Conservation (phyloP, 306 rosid genomes). For the Vigna unguiculata region DNA sequence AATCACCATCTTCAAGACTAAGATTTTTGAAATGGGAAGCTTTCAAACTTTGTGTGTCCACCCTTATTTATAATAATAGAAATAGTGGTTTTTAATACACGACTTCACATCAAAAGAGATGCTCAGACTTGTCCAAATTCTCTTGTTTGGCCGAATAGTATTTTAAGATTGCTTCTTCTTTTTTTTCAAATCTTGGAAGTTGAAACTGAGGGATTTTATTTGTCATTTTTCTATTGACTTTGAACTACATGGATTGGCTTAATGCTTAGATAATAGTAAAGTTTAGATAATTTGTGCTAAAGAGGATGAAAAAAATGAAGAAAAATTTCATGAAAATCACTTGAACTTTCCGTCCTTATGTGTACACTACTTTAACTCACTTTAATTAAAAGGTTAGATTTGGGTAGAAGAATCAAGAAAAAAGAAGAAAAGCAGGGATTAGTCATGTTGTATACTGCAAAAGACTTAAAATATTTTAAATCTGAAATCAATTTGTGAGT, state of each 20-base stretch:
- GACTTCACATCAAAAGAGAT: conserved; percentile 3
- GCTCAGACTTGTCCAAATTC: conserved; percentile 25
- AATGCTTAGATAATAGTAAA: background rate
- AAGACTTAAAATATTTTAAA: background rate
- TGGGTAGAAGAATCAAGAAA: conserved; percentile 1
- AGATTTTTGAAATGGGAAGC: background rate
- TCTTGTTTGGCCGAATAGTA: background rate
- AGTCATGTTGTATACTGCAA: conserved; percentile 1
- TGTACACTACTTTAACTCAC: conserved; percentile 30
- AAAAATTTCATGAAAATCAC: conserved; percentile 37
- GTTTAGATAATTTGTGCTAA: background rate
- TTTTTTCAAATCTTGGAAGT: background rate
- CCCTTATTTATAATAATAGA: background rate
- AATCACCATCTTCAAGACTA: background rate
- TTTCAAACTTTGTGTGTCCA: background rate
- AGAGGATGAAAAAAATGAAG: background rate
- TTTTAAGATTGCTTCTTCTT: background rate
- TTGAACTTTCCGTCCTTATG: conserved; percentile 6
- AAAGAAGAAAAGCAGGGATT: background rate
- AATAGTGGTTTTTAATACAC: background rate
- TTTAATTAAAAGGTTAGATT: conserved; percentile 31
- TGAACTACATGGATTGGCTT: background rate
- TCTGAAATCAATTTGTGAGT: background rate
- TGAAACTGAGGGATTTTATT: background rate
- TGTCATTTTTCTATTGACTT: conserved; percentile 21